Percentiles rank a stretch among this genome's conserved stretches.
Evolutionary conservation across 2,329 filamentous ascomycete genomes (phyloP).

Genomic region (Diaporthe amygdali): DNA sequence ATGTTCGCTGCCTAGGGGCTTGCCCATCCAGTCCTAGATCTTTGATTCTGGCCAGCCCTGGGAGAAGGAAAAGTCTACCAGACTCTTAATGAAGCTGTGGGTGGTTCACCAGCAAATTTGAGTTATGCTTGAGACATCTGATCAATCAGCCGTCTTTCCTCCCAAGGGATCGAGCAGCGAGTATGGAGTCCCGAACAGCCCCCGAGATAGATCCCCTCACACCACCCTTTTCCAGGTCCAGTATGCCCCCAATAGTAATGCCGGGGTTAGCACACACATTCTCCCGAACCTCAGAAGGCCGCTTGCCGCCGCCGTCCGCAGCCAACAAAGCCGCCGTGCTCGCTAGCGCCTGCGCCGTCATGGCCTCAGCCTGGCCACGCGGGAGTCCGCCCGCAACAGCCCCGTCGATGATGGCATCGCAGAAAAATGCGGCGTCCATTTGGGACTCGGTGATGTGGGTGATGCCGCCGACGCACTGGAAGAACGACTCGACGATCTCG

Average conservation of each 20-base stretch:
- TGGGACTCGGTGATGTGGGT: background rate
- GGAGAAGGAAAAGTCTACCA: too few relatives aligned
- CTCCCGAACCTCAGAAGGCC: background rate
- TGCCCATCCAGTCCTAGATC: too few relatives aligned
- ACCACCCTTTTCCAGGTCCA: background rate
- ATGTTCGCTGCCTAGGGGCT: too few relatives aligned
- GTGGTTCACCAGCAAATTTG: too few relatives aligned
- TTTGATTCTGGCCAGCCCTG: too few relatives aligned
- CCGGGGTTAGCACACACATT: background rate
- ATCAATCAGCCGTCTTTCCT: background rate
- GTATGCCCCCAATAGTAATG: background rate
- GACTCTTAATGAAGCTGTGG: too few relatives aligned
- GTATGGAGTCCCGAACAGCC: background rate
- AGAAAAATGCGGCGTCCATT: background rate
- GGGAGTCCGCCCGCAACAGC: background rate
- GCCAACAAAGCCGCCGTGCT: background rate
- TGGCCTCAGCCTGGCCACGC: background rate
- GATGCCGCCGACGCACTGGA: background rate
- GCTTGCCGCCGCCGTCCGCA: background rate
- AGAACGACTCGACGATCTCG: background rate
- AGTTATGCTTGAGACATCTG: too few relatives aligned
- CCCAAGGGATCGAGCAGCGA: background rate
- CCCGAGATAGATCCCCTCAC: background rate
- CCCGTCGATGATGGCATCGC: background rate
- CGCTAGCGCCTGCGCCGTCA: background rate